These are phyloP conservation scores for Scedosporium apiospermum DNA, from an alignment of 2,329 filamentous ascomycete species.

Conservation along the genomic window DNA sequence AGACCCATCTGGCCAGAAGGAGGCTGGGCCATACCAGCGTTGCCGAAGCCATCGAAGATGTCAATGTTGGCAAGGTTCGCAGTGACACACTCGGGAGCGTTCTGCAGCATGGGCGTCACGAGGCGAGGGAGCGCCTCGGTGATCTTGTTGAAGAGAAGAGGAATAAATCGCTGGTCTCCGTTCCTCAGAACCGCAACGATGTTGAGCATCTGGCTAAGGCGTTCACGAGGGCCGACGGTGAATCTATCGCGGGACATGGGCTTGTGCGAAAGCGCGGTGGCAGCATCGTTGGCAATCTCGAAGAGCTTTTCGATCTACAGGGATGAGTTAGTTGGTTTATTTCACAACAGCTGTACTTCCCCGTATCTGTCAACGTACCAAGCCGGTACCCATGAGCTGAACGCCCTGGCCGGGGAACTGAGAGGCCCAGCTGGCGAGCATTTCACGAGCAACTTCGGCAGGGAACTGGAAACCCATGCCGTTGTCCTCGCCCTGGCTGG, in stretches of 20 bases:
- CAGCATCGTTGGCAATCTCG: slow-evolving; percentile 51
- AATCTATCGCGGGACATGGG: slow-evolving; percentile 53
- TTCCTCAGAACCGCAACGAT: slow-evolving; percentile 63
- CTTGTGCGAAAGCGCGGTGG: slow-evolving; percentile 45
- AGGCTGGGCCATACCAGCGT: slow-evolving; percentile 49
- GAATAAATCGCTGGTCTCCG: slow-evolving; percentile 67
- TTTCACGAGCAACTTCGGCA: slow-evolving; percentile 51
- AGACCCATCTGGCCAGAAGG: slow-evolving; percentile 27
- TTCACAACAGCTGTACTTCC: neutral
- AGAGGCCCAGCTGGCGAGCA: slow-evolving; percentile 56
- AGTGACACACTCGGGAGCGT: slow-evolving; percentile 39
- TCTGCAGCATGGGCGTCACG: slow-evolving; percentile 50
- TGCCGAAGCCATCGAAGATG: slow-evolving; percentile 58
- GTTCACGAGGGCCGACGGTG: slow-evolving; percentile 58
- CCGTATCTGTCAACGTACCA: slow-evolving; percentile 43
- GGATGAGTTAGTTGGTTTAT: neutral
- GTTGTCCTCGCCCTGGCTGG: slow-evolving; percentile 28
- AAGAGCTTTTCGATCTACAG: slow-evolving; percentile 67
- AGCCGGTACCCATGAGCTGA: slow-evolving; percentile 63
- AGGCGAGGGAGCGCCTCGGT: slow-evolving; percentile 59
- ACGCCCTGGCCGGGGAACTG: slow-evolving; percentile 64
- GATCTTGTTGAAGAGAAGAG: slow-evolving; percentile 67
- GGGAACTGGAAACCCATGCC: slow-evolving; percentile 54
- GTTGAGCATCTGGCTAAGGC: slow-evolving; percentile 59
- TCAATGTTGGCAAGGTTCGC: slow-evolving; percentile 44